These are phyloP conservation scores for Cajanus cajan DNA, from an alignment of 306 rosid genomes.

Conservation along the genomic window DNA sequence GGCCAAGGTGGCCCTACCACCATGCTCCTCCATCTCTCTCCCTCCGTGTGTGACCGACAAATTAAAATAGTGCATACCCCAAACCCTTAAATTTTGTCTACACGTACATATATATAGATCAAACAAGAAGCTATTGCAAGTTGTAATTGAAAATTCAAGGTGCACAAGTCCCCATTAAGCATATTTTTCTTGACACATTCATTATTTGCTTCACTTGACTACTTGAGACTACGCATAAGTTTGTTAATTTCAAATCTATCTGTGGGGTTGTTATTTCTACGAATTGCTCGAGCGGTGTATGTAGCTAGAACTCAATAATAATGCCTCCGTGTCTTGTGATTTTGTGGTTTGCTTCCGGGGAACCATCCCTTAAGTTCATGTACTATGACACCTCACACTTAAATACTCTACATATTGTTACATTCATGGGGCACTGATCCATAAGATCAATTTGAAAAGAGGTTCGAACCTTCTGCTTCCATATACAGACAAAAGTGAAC, in stretches of 20 bases:
- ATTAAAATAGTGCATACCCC: slow-evolving; percentile 44
- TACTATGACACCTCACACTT: slow-evolving; percentile 19
- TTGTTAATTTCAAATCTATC: background rate
- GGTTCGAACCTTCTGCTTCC: background rate
- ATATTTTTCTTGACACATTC: background rate
- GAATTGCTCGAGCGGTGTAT: slow-evolving; percentile 12
- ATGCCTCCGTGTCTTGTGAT: slow-evolving; percentile 2
- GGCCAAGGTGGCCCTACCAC: slow-evolving; percentile 47
- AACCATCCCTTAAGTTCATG: slow-evolving; percentile 38
- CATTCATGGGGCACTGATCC: slow-evolving; percentile 26
- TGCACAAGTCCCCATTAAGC: slow-evolving; percentile 5
- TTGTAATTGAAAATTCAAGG: slow-evolving; percentile 11
- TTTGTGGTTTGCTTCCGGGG: slow-evolving; percentile 31
- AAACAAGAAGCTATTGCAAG: slow-evolving; percentile 25
- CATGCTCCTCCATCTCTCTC: background rate
- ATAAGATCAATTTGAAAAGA: slow-evolving; percentile 20
- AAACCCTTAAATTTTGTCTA: background rate
- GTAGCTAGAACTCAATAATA: slow-evolving; percentile 2
- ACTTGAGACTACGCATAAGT: background rate
- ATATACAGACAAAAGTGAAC: background rate
- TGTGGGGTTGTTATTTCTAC: background rate
- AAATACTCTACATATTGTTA: background rate
- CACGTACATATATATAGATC: slow-evolving; percentile 18
- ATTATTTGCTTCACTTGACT: background rate
- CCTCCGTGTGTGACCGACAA: slow-evolving; percentile 55